Evolutionary conservation across 2,329 filamentous ascomycete species (phyloP).

Genomic region (Phymatotrichopsis omnivora): DNA sequence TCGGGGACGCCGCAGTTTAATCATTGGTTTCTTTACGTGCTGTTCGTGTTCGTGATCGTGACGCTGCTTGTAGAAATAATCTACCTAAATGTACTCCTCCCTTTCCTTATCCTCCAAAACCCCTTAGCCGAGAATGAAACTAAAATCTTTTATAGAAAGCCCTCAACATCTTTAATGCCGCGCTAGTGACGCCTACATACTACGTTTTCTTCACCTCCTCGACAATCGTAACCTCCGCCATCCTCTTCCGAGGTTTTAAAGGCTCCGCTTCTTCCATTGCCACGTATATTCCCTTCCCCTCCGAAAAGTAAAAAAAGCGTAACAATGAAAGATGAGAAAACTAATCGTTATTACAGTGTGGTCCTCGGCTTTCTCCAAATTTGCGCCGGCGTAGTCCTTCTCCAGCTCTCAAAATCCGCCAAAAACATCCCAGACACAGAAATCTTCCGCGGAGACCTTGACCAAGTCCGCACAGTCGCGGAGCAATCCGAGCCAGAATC

Average conservation of each 20-base stretch:
- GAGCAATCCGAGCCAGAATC: conserved; percentile 94
- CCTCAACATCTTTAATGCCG: conserved; percentile 90
- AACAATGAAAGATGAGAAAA: no score
- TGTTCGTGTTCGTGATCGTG: conserved; percentile 80
- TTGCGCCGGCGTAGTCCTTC: conserved; percentile 78
- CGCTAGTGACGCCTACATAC: conserved; percentile 93
- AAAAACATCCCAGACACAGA: conserved; percentile 93
- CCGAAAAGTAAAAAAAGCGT: no score
- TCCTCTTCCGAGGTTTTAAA: conserved; percentile 90
- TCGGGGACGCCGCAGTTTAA: conserved; percentile 81
- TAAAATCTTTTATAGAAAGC: conserved; percentile 72
- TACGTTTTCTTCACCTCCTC: conserved; percentile 97
- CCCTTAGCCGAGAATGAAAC: conserved; percentile 20
- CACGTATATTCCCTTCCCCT: conserved; percentile 20
- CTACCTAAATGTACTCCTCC: conserved; percentile 66
- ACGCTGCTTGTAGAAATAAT: conserved; percentile 90
- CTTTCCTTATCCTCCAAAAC: not conserved
- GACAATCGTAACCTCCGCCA: conserved; percentile 85
- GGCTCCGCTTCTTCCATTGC: conserved; percentile 66
- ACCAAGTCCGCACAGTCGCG: conserved; percentile 90
- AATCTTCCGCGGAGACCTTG: conserved; percentile 82
- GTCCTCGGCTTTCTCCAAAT: conserved; percentile 91
- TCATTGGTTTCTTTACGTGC: conserved; percentile 90
- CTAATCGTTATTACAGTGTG: conserved; percentile 49
- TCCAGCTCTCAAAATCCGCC: conserved; percentile 95